Base-by-base conservation (phyloP, 768 basidiomycete genomes). In the Auricularia sp. region DNA sequence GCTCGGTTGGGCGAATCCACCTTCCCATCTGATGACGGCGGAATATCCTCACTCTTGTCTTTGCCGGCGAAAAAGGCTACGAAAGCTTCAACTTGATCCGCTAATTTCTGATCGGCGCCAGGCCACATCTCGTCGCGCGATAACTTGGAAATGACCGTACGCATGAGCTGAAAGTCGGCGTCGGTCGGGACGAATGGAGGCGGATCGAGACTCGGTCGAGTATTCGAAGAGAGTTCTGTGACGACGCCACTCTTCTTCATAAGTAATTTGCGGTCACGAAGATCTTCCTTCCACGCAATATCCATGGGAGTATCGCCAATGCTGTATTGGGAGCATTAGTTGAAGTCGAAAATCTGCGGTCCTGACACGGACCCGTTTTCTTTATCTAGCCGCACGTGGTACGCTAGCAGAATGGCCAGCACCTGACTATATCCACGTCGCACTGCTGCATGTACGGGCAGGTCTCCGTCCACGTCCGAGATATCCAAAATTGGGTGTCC, bases 371-470 rank as follows among this genome's bases (percentile, higher is more conserved):
- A 59, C 56, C 56, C 67, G 58, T 86, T 81, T 70, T 87, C 85
- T 45, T 77, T 72, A 64, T 75, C 73, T 2, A 85, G 70, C 0
- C 71, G 75, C 39, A 80, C 77, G 0, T 71, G 65, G 29, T 81
- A 78, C 73, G 1, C 73, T 74, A 1, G 75, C 71, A 39, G 73
- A 10, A 75, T 62, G 35, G 75, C 66, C 1, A 77, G 74, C 8
- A 83, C 80, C 24, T 75, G 68, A 0, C 75, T 24, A 65, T 67
- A 77, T 24, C 75, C 73, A 0, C 64, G 35, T 7, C 74, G 74
- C 29, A 80, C 76, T 0, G 85, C 83, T 34, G 75, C 65, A 68
- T 86, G 85, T 2, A 87, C 73, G 2, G 83, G 80, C 0, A 78
- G 83, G n/a, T 76, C 79, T 0, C 83, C 85, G 56, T 78, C 75